These are phyloP conservation scores for Prunella vulgaris DNA, from an alignment of 257 asterid genomes.

Conservation along the genomic window DNA sequence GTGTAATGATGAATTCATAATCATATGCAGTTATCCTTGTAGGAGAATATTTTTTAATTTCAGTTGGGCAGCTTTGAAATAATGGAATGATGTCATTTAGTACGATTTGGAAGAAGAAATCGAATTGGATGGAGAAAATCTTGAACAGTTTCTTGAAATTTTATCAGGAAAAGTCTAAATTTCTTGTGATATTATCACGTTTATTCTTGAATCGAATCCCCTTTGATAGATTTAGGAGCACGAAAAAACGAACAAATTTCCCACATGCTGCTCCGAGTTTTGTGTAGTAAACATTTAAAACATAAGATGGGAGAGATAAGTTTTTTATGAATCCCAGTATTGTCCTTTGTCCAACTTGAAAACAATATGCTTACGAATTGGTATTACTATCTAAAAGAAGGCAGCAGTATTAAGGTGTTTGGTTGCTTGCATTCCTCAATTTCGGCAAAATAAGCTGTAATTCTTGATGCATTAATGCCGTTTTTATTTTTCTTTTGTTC, in stretches of 20 bases:
- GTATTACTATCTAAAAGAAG: neutral
- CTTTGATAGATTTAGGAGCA: slow-evolving; percentile 1
- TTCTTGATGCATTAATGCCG: neutral
- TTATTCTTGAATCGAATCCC: neutral
- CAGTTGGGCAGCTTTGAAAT: neutral
- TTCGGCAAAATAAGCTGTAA: neutral
- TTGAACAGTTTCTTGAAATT: neutral
- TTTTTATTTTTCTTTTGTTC: neutral
- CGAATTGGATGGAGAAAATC: neutral
- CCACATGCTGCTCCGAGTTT: too few species aligned
- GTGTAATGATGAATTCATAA: neutral
- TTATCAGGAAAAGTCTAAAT: neutral
- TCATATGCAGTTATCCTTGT: neutral
- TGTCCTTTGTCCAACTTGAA: neutral
- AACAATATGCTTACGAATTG: neutral
- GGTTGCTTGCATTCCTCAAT: neutral
- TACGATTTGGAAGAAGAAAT: neutral
- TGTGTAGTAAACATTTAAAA: neutral
- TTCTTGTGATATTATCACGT: neutral
- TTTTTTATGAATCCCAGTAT: neutral
- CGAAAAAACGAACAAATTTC: neutral
- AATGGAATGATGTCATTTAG: neutral
- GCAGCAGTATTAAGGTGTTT: neutral
- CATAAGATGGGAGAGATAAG: neutral
- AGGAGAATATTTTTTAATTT: neutral